These are phyloP conservation scores for Xylariaceae sp. DNA, from an alignment of 2,329 filamentous ascomycete species.

Conservation along the genomic window DNA sequence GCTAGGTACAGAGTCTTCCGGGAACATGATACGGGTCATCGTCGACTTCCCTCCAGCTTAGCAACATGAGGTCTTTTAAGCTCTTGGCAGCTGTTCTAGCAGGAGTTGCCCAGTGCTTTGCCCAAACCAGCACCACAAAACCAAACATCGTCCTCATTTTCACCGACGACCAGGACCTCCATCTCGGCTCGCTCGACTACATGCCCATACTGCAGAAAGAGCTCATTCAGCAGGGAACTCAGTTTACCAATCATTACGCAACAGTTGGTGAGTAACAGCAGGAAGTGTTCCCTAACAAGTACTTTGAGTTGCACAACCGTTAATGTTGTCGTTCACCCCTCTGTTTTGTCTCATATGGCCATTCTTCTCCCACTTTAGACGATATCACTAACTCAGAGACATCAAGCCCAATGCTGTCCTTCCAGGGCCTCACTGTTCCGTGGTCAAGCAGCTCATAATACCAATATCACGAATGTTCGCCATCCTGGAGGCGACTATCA, in stretches of 20 bases:
- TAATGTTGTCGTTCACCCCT: no score
- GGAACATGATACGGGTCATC: no score
- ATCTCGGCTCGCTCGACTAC: constrained; percentile 1
- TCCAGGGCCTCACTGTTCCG: background rate
- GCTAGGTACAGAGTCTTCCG: no score
- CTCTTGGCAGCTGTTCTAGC: background rate
- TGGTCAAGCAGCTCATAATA: constrained; percentile 1
- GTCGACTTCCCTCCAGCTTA: no score
- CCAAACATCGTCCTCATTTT: constrained; percentile 1
- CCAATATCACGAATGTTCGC: background rate
- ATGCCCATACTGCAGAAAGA: background rate
- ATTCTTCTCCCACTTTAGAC: no score
- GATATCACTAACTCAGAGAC: no score
- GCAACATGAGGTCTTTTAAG: no score
- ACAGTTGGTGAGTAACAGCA: no score
- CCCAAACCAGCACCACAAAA: background rate
- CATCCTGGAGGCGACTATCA: background rate
- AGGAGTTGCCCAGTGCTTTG: background rate
- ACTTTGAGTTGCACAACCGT: no score
- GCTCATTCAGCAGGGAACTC: background rate
- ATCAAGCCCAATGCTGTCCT: constrained; percentile 1
- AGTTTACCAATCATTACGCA: background rate
- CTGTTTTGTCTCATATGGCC: no score
- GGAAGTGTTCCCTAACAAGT: no score
- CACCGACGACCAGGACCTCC: constrained; percentile 1